A percentile compares a stretch with the other conserved stretches of the same genome.
These are phyloP conservation scores for Phytophthora idaei DNA, from an alignment of 352 stramenopile species.

Conservation along the genomic window DNA sequence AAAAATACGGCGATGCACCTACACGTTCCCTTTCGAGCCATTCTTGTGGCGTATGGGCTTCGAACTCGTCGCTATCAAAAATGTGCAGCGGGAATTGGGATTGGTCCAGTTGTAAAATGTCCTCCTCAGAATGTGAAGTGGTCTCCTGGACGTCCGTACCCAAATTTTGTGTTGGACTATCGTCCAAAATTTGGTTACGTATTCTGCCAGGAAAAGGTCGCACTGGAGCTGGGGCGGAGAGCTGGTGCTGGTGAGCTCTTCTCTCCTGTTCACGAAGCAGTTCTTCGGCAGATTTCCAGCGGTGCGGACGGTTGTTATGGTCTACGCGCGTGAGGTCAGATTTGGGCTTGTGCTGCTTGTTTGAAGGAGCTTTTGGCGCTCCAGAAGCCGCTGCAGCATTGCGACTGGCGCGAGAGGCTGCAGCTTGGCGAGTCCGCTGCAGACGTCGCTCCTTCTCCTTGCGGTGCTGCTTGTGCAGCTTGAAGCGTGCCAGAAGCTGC, in stretches of 20 bases:
- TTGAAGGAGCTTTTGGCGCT: slow-evolving; percentile 5
- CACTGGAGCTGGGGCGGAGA: slow-evolving; percentile 55
- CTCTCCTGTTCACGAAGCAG: slow-evolving; percentile 70
- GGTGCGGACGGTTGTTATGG: slow-evolving; percentile 87
- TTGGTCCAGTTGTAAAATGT: slow-evolving; percentile 90
- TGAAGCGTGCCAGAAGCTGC: slow-evolving; percentile 74
- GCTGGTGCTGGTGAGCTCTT: slow-evolving; percentile 59
- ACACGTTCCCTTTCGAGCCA: slow-evolving; percentile 63
- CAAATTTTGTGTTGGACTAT: slow-evolving; percentile 5
- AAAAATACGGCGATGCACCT: slow-evolving; percentile 81
- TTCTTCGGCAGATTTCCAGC: slow-evolving; percentile 81
- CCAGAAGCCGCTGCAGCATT: slow-evolving; percentile 11
- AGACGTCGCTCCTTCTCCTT: slow-evolving; percentile 70
- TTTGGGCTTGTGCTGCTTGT: slow-evolving; percentile 22
- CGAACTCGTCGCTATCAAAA: slow-evolving; percentile 91
- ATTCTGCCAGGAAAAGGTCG: slow-evolving; percentile 64
- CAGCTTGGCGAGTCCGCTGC: slow-evolving; percentile 52
- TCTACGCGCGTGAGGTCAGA: slow-evolving; percentile 70
- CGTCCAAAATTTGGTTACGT: slow-evolving; percentile 40
- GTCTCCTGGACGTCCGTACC: neutral
- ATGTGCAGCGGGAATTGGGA: slow-evolving; percentile 91
- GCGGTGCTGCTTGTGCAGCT: slow-evolving; percentile 80
- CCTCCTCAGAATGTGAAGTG: slow-evolving; percentile 39
- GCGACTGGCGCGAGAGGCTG: slow-evolving; percentile 32
- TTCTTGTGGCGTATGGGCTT: slow-evolving; percentile 70